Evolutionary conservation across 2,329 filamentous ascomycete species (phyloP), one percentile per base, ranked within the genome.

Genomic region (Chaetomium sp.): DNA sequence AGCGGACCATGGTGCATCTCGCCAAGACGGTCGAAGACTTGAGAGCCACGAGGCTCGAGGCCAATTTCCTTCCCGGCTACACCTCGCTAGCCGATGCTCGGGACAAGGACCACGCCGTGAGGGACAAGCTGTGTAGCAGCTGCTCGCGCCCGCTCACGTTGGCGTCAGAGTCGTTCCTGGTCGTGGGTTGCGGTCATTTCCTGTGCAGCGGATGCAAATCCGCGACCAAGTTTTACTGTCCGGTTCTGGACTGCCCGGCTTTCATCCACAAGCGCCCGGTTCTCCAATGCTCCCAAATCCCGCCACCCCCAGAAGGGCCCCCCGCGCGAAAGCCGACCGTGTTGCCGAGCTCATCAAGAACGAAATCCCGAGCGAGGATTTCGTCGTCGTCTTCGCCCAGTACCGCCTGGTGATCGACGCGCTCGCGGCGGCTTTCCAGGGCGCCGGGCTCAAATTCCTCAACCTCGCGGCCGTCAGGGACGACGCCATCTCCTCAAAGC

Each of bases 321-420:
- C 23, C 4, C 50, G 23, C n/a, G 72, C 72, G 63, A 71, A 72
- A 64, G 65, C 67, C 5, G 65, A 64, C 27, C 49, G 42, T 7
- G 64, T 77, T 1, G 50, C 67, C 9, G 63, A 68, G 12, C 70
- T 74, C 9, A 65, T 77, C 57, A 57, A 65, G 42, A 60, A 63
- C 6, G 33, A 64, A 19, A 70, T 76, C 23, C 59, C 68, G 0
- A 19, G 42, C 0, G 62, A 71, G 2, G 74, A 76, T 6, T 65
- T 68, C 12, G 72, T 76, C 5, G 66, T 81, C 2, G 59, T 81
- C 5, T 82, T 82, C 64, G 74, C 73, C 1, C 77, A 79, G 57
- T 75, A 75, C 57, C 42, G 70, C 0, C 56, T 62, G 12, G 70
- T 80, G 29, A 69, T 75, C 53, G 27, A 65, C 0, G 70, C 75